Percentiles rank a stretch among this genome's conserved stretches.
phyloP scores from a whole-genome alignment of 2,329 filamentous ascomycete genomes.

The Arthroderma sp. region DNA sequence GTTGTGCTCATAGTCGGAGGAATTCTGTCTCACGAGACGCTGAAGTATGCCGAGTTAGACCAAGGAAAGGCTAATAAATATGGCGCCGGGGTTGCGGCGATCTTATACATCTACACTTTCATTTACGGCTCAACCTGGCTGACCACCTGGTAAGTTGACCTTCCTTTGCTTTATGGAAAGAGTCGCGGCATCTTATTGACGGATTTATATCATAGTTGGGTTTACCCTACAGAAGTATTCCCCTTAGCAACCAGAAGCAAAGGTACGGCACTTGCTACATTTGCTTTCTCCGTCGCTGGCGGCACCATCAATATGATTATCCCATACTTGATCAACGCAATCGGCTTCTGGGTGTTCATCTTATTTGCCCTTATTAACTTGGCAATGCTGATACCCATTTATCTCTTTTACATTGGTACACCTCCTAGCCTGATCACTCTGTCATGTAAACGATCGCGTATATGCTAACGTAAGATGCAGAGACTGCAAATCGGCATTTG shows the following conservation, averaged over 20 bases:
- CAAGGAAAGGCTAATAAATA: background rate
- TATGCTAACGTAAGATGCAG: background rate
- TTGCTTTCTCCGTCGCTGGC: background rate
- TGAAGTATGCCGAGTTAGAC: background rate
- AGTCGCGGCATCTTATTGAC: background rate
- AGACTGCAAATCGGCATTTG: background rate
- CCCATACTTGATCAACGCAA: background rate
- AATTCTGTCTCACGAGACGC: background rate
- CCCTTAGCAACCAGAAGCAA: constrained; percentile 1
- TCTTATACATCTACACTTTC: background rate
- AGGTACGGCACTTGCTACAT: background rate
- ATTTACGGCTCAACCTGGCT: background rate
- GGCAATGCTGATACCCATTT: background rate
- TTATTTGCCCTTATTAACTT: constrained; percentile 1
- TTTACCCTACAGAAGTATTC: background rate
- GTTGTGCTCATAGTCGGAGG: background rate
- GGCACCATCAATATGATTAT: constrained; percentile 1
- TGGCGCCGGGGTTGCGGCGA: background rate
- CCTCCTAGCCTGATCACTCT: background rate
- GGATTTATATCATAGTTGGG: background rate
- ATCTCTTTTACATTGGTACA: background rate
- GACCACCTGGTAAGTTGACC: background rate
- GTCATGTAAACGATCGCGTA: background rate
- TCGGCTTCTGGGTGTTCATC: background rate
- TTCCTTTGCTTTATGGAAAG: background rate